phyloP scores from a whole-genome alignment of 164 flowering plant genomes.

The Aristolochia californica region DNA sequence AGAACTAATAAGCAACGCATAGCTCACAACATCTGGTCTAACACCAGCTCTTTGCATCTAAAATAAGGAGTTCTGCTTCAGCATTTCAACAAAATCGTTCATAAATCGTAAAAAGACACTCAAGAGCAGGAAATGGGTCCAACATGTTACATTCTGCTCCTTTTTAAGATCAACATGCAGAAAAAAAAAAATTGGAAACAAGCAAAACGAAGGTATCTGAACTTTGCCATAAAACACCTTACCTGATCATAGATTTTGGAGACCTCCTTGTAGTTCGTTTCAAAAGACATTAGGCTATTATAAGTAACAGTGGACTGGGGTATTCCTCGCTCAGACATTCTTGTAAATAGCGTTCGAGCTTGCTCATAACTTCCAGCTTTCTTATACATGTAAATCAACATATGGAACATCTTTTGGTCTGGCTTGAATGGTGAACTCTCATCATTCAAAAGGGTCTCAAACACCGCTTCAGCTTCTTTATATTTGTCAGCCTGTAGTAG shows the following conservation, averaged over 20 bases:
- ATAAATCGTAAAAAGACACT: too few relatives aligned
- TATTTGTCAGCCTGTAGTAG: conserved; percentile 61
- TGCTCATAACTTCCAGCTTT: conserved; percentile 75
- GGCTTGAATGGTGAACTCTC: conserved; percentile 63
- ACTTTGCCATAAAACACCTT: conserved; percentile 6
- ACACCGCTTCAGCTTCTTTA: conserved; percentile 81
- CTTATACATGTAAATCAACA: conserved; percentile 95
- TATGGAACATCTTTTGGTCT: conserved; percentile 93
- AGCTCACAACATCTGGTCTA: conserved; percentile 90
- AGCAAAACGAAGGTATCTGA: neutral
- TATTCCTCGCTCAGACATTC: conserved; percentile 77
- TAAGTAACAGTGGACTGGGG: conserved; percentile 72
- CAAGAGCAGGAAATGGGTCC: neutral
- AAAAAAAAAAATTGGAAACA: too few relatives aligned
- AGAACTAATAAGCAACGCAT: conserved; percentile 75
- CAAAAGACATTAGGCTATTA: conserved; percentile 94
- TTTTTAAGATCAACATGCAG: neutral
- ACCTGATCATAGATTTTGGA: conserved; percentile 88
- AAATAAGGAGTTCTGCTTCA: conserved; percentile 11
- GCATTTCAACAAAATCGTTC: conserved; percentile 1
- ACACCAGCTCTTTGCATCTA: conserved; percentile 93
- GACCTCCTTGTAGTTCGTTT: conserved; percentile 85
- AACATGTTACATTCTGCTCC: neutral
- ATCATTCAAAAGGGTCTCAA: conserved; percentile 52
- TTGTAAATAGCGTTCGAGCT: conserved; percentile 61